These are phyloP conservation scores for Pythium brachiatum DNA, from an alignment of 352 stramenopile species.

Conservation along the genomic window DNA sequence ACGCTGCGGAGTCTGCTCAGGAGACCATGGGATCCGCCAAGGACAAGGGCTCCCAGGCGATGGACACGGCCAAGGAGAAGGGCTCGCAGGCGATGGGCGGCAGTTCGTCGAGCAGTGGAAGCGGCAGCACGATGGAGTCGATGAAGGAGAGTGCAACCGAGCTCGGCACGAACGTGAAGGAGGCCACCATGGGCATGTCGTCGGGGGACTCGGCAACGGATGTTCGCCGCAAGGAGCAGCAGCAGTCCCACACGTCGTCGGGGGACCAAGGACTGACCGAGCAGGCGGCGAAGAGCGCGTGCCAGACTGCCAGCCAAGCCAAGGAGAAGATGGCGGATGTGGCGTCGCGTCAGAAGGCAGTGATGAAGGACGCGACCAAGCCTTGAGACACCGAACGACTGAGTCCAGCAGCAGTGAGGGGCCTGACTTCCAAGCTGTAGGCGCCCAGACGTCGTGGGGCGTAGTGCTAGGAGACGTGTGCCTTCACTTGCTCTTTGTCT, in stretches of 20 bases:
- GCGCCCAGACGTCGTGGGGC: background rate
- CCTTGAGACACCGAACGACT: slow-evolving; percentile 13
- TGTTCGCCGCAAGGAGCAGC: slow-evolving; percentile 23
- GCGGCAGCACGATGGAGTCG: slow-evolving; percentile 8
- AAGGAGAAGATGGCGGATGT: slow-evolving; percentile 30
- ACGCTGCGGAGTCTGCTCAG: slow-evolving; percentile 15
- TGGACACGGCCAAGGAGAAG: slow-evolving; percentile 22
- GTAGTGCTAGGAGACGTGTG: background rate
- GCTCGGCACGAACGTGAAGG: slow-evolving; percentile 20
- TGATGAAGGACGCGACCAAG: slow-evolving; percentile 31
- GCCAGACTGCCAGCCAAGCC: slow-evolving; percentile 17
- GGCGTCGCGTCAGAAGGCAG: slow-evolving; percentile 23
- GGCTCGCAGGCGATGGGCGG: slow-evolving; percentile 11
- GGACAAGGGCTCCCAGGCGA: slow-evolving; percentile 15
- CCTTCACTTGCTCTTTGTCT: slow-evolving; percentile 13
- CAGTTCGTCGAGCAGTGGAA: slow-evolving; percentile 1
- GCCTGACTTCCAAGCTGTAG: slow-evolving; percentile 11
- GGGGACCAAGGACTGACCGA: slow-evolving; percentile 18
- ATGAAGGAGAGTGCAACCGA: slow-evolving; percentile 21
- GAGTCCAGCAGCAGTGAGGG: slow-evolving; percentile 13
- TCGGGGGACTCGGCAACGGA: slow-evolving; percentile 28
- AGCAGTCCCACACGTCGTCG: slow-evolving; percentile 10
- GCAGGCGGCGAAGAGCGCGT: slow-evolving; percentile 18
- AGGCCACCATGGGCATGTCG: slow-evolving; percentile 28
- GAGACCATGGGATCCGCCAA: slow-evolving; percentile 1